Evolutionary conservation across 179 eudicot genomes (phyloP), one percentile per base, ranked within the genome.

Genomic region (Silene coronaria): DNA sequence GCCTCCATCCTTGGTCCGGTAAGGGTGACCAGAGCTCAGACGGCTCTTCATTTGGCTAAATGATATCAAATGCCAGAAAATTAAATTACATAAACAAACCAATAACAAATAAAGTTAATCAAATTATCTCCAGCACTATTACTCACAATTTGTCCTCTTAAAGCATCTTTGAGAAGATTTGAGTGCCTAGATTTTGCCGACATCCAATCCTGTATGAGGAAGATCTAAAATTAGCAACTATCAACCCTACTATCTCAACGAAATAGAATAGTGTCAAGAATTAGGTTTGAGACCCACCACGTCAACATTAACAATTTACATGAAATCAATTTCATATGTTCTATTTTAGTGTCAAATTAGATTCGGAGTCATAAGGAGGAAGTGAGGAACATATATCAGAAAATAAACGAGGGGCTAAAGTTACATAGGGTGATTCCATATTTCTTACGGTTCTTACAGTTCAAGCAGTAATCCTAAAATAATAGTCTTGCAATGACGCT

Each of bases 1-100:
- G 89, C 76, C 88, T 89, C 92, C 95, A 91, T 84, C 90, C 93
- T 89, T 93, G 97, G 76, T 87, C 82, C 5, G 90, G 85, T 82
- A 91, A 83, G 73, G 97, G 96, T 70, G 73, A 85, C 99, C 97
- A 93, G 26, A 91, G 87, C 76, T 91, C 93, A 30, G 88, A 82
- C 24, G 83, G 85, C 75, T 86, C 91, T 66, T 76, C 89, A 78
- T 72, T 82, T 48, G 92, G 87, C 99, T 96, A 73, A 69, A 80
- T 26, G 22, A 79, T 16, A 4, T 74, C 11, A 23, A 13, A 55
- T 26, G 34, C 2, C 74, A 63, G 19, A 45, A 80, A 42, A 19
- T 60, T 10, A 46, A 74, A 34, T n/a, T 21, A 73, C 32, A 24
- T 38, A 46, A 30, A 57, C 22, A 57, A 1, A 53, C 8, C 62